These are phyloP conservation scores for Lagenaria siceraria DNA, from an alignment of 306 rosid species.

Conservation along the genomic window DNA sequence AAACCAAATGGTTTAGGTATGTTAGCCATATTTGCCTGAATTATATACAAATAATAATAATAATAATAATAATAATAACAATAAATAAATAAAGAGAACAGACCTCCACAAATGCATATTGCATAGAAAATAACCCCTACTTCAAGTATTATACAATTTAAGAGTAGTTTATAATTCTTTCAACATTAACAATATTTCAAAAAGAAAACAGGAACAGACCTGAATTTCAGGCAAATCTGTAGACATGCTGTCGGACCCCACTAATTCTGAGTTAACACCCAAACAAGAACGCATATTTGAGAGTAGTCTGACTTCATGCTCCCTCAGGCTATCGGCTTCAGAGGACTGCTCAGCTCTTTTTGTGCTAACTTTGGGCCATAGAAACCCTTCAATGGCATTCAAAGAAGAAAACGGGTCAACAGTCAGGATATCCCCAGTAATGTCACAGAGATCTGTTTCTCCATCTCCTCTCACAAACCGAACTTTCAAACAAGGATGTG, in stretches of 20 bases:
- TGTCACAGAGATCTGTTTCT: constrained; percentile 52
- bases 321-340: constrained; percentile 30
- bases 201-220: constrained; percentile 22
- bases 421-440: constrained; percentile 38
- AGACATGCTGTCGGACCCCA: constrained; percentile 24
- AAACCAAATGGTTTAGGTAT: constrained; percentile 23
- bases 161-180: not conserved
- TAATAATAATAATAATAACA: not conserved
- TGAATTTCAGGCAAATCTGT: constrained; percentile 39
- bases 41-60: not conserved
- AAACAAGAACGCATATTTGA: constrained; percentile 34
- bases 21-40: constrained; percentile 11
- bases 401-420: constrained; percentile 77
- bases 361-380: constrained; percentile 59
- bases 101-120: not conserved
- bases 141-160: not conserved
- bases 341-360: constrained; percentile 20
- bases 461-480: constrained; percentile 62
- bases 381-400: constrained; percentile 54
- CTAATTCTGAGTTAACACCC: constrained; percentile 20
- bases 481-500: constrained; percentile 62
- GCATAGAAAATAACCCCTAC: not conserved
- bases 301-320: constrained; percentile 29
- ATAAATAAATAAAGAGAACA: not conserved
- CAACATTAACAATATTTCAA: not conserved